These are phyloP conservation scores for Eutypella sp. DNA, from an alignment of 2,329 filamentous ascomycete species.

Conservation along the genomic window DNA sequence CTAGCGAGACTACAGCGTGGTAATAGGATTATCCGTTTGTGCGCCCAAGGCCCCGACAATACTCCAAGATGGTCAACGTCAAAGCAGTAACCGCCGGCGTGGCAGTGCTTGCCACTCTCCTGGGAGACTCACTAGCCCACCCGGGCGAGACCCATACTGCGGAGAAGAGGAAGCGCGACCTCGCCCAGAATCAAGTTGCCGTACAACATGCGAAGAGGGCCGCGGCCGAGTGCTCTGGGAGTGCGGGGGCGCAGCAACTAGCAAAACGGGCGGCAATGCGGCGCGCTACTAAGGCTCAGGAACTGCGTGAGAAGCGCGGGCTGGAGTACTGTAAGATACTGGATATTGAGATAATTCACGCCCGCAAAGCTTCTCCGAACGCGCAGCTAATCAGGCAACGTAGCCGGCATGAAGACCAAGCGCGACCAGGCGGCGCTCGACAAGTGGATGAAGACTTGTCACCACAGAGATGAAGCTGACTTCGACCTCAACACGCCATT, in stretches of 20 bases:
- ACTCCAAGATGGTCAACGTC: constrained; percentile 6
- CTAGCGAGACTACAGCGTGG: not conserved
- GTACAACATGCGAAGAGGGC: constrained; percentile 27
- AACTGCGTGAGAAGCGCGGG: constrained; percentile 29
- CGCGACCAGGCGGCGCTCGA: constrained; percentile 15
- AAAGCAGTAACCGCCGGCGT: constrained; percentile 1
- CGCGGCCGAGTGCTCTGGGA: constrained; percentile 27
- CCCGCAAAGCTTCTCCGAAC: not conserved
- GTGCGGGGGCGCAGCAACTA: constrained; percentile 28
- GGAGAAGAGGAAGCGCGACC: constrained; percentile 20
- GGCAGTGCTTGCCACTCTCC: constrained; percentile 6
- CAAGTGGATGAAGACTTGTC: constrained; percentile 15
- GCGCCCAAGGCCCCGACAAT: not conserved
- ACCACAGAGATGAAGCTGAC: constrained; percentile 13
- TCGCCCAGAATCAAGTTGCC: constrained; percentile 27
- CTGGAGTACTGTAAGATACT: constrained; percentile 16
- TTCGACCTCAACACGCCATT: constrained; percentile 14
- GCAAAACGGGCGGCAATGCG: constrained; percentile 29
- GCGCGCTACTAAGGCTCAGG: constrained; percentile 27
- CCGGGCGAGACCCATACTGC: constrained; percentile 30
- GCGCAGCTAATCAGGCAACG: not conserved
- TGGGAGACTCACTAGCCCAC: constrained; percentile 24
- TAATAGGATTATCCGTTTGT: not conserved
- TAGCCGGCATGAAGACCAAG: constrained; percentile 14
- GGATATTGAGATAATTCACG: too few relatives aligned